Evolutionary conservation across 2,329 filamentous ascomycete genomes (phyloP).

Genomic region (Penicillium sp.): DNA sequence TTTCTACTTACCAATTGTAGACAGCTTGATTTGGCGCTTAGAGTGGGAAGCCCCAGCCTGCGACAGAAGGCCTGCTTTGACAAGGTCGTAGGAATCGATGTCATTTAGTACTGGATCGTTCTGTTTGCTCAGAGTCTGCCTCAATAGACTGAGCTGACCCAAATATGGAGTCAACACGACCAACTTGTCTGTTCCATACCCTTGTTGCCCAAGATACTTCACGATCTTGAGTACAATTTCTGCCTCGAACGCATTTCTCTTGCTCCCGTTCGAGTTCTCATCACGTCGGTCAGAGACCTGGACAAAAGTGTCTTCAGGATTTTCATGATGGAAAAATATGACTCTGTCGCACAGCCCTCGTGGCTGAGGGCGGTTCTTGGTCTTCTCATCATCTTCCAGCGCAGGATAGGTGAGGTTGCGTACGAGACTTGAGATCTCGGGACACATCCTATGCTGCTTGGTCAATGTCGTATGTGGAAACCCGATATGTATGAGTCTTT

Average conservation of each 20-base stretch:
- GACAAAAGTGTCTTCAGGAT: constrained; percentile 52
- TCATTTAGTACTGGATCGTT: constrained; percentile 69
- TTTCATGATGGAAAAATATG: constrained; percentile 65
- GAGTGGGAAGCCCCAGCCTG: constrained; percentile 52
- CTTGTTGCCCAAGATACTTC: constrained; percentile 68
- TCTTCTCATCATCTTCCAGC: constrained; percentile 57
- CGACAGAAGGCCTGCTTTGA: constrained; percentile 62
- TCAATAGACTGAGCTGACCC: constrained; percentile 63
- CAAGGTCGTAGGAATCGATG: constrained; percentile 63
- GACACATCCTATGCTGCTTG: constrained; percentile 68
- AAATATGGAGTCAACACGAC: constrained; percentile 73
- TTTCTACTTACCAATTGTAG: constrained; percentile 63
- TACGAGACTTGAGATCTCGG: constrained; percentile 63
- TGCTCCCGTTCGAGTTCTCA: constrained; percentile 52
- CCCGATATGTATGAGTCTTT: constrained; percentile 61
- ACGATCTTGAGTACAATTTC: constrained; percentile 66
- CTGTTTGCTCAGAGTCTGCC: constrained; percentile 53
- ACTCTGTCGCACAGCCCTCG: constrained; percentile 61
- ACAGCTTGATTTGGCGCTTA: constrained; percentile 59
- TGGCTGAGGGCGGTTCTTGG: constrained; percentile 48
- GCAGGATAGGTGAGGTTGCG: constrained; percentile 62
- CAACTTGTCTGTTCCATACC: constrained; percentile 64
- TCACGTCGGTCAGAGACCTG: constrained; percentile 54
- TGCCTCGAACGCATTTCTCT: constrained; percentile 65
- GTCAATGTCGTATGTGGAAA: constrained; percentile 56